Percentiles rank a stretch among this genome's conserved stretches.
Conservation (phyloP, 768 basidiomycete genomes). For the Mycena indigotica region DNA sequence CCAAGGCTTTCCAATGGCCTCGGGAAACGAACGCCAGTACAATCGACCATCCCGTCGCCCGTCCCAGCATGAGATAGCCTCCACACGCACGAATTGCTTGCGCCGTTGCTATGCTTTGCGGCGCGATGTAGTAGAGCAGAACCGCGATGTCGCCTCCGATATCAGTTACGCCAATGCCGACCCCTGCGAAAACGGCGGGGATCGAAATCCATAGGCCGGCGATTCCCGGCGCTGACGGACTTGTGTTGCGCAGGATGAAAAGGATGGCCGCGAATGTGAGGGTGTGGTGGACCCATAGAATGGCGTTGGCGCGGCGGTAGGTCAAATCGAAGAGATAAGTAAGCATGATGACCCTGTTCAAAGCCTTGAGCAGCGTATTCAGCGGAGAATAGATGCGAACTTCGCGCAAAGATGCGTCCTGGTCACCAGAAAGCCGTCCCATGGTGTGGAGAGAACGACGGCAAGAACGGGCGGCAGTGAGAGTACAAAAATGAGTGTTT, state of each 20-base stretch:
- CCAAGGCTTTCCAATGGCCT: constrained; percentile 5
- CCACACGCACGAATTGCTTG: constrained; percentile 1
- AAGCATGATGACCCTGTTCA: not conserved
- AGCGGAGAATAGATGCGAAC: not conserved
- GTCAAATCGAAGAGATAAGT: constrained; percentile 10
- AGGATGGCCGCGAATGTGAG: constrained; percentile 1
- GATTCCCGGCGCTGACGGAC: constrained; percentile 1
- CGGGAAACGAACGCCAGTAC: constrained; percentile 4
- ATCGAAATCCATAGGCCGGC: constrained; percentile 4
- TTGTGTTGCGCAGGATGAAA: not conserved
- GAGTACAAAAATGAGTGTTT: not conserved
- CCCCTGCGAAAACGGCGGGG: constrained; percentile 1
- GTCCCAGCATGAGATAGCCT: constrained; percentile 4
- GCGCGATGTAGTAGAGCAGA: constrained; percentile 11
- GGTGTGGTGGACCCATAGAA: constrained; percentile 11
- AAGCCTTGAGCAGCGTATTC: not conserved
- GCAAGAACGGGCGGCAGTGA: not conserved
- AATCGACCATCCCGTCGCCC: constrained; percentile 2
- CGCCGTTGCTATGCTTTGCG: not conserved
- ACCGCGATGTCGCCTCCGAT: constrained; percentile 10
- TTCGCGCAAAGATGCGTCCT: not conserved
- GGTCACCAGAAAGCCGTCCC: not conserved
- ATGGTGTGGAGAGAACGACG: not conserved
- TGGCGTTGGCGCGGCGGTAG: constrained; percentile 5
- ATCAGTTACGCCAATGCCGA: constrained; percentile 10